phyloP scores from a whole-genome alignment of 768 basidiomycete species.

The Termitomyces sp. region DNA sequence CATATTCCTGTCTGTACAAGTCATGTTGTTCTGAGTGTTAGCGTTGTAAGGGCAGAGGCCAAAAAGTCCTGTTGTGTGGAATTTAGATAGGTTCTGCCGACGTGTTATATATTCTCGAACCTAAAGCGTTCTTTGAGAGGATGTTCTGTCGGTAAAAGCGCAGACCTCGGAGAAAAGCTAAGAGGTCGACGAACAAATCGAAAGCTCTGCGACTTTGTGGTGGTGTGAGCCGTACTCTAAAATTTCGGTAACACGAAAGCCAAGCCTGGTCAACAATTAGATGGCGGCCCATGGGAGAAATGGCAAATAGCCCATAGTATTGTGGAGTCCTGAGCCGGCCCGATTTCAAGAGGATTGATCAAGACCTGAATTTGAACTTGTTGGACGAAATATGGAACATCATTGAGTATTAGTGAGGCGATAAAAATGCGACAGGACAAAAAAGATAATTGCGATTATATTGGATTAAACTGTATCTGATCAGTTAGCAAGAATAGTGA shows the following conservation, averaged over 20 bases:
- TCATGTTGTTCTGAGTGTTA: neutral
- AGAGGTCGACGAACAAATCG: neutral
- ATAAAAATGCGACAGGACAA: neutral
- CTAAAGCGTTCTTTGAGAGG: neutral
- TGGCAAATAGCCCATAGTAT: neutral
- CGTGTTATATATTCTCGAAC: neutral
- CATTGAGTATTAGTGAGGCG: neutral
- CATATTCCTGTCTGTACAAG: neutral
- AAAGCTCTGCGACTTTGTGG: neutral
- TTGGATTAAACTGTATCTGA: slow-evolving; percentile 6
- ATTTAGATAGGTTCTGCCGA: neutral
- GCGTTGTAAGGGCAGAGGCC: neutral
- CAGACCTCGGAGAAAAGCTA: neutral
- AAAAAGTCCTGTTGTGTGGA: neutral
- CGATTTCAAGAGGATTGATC: neutral
- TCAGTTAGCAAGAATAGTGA: neutral
- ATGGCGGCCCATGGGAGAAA: neutral
- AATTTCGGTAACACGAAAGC: neutral
- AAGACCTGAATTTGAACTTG: neutral
- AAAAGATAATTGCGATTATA: neutral
- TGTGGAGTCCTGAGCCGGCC: neutral
- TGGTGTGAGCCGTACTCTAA: neutral
- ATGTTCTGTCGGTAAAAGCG: too few species aligned
- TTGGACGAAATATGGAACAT: neutral
- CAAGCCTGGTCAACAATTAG: neutral